Percentiles rank a stretch among this genome's conserved stretches.
These are phyloP conservation scores for Entomortierella parvispora DNA, from an alignment of 192 early-diverging fungal species.

Conservation along the genomic window DNA sequence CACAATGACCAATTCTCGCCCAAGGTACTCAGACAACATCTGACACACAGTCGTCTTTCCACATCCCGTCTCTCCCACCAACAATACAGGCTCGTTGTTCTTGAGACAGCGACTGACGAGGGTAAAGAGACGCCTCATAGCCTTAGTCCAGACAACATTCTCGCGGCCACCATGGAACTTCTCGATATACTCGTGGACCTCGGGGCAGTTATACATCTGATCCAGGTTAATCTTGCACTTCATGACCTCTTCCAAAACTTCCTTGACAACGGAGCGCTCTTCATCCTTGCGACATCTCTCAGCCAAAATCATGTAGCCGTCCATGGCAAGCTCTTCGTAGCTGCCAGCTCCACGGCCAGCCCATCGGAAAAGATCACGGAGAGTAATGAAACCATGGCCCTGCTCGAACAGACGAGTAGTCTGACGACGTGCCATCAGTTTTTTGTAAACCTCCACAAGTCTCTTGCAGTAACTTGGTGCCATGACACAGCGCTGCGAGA, in stretches of 20 bases:
- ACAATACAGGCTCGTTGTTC: conserved; percentile 89
- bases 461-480: conserved; percentile 89
- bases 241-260: conserved; percentile 88
- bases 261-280: conserved; percentile 82
- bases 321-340: conserved; percentile 88
- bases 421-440: conserved; percentile 78
- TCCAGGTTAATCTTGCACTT: conserved; percentile 70
- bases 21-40: conserved; percentile 78
- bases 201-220: conserved; percentile 68
- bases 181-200: conserved; percentile 63
- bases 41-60: conserved; percentile 99
- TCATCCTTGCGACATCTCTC: conserved; percentile 87
- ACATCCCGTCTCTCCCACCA: conserved; percentile 98
- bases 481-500: conserved; percentile 83
- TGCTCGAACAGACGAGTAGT: conserved; percentile 94
- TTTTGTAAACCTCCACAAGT: conserved; percentile 87
- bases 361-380: conserved; percentile 98
- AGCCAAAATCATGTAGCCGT: conserved; percentile 95
- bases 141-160: conserved; percentile 91
- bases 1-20: conserved; percentile 80
- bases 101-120: conserved; percentile 83
- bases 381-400: conserved; percentile 91
- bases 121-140: conserved; percentile 91
- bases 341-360: conserved; percentile 82
- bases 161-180: conserved; percentile 47